Percentiles rank a stretch among this genome's conserved stretches.
Conservation (phyloP, 73 alveolate species). For the Paramecium biaurelia region DNA sequence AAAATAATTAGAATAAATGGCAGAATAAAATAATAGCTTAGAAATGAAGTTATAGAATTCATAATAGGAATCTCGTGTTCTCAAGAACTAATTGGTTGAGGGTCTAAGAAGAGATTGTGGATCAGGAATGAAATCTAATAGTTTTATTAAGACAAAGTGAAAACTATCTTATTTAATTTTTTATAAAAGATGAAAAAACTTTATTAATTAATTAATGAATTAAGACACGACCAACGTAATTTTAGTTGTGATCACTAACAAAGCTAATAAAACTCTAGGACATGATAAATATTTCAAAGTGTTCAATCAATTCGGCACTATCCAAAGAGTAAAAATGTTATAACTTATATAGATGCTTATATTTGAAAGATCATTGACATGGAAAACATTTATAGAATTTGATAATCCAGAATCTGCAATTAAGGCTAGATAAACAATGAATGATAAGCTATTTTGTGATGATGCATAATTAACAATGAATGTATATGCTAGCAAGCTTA, state of each 20-base stretch:
- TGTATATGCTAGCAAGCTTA: conserved; percentile 42
- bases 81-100: not conserved
- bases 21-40: not conserved
- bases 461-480: conserved; percentile 8
- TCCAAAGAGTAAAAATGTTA: not conserved
- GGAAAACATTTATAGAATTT: conserved; percentile 39
- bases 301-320: conserved; percentile 34
- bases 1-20: not conserved
- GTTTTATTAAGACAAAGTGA: not conserved
- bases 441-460: conserved; percentile 33
- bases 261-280: conserved; percentile 42
- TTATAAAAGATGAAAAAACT: not conserved
- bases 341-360: not conserved
- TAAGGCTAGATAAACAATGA: conserved; percentile 9
- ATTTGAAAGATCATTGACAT: conserved; percentile 36
- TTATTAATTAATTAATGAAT: not conserved
- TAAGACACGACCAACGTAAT: conserved; percentile 42
- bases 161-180: not conserved
- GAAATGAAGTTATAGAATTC: not conserved
- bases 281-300: conserved; percentile 38
- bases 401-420: conserved; percentile 49
- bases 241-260: conserved; percentile 41
- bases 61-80: not conserved
- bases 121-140: not conserved
- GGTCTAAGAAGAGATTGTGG: not conserved